Conservation (phyloP, 2,329 filamentous ascomycete genomes). For the Cytospora paraplurivora region DNA sequence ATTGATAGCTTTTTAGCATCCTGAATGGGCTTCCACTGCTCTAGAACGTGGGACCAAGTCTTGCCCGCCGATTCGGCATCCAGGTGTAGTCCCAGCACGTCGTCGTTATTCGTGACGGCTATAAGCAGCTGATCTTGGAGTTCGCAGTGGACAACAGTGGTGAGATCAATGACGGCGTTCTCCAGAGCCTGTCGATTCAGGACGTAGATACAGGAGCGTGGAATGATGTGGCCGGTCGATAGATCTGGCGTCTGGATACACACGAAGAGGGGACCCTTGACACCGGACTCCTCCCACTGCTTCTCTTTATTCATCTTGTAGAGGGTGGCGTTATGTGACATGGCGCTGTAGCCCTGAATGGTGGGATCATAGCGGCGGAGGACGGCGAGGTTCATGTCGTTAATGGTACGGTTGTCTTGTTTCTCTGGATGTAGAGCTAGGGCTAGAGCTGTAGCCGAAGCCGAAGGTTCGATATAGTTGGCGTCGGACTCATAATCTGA, state of each 20-base stretch:
- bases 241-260: conserved; percentile 61
- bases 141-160: conserved; percentile 63
- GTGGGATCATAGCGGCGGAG: conserved; percentile 78
- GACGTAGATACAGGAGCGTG: conserved; percentile 65
- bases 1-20: not conserved
- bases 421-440: conserved; percentile 57
- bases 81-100: not conserved
- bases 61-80: conserved; percentile 4
- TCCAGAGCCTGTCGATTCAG: conserved; percentile 72
- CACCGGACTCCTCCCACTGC: conserved; percentile 82
- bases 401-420: conserved; percentile 66
- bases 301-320: conserved; percentile 72
- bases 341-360: conserved; percentile 72
- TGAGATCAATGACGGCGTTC: conserved; percentile 70
- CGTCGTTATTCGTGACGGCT: not conserved
- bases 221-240: conserved; percentile 37
- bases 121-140: not conserved
- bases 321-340: conserved; percentile 83
- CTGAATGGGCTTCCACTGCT: not conserved
- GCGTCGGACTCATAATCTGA: conserved; percentile 71
- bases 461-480: conserved; percentile 45
- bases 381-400: conserved; percentile 84
- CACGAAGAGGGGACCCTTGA: conserved; percentile 89
- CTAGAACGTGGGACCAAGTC: not conserved
- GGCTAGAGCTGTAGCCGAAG: conserved; percentile 4